phyloP scores from a whole-genome alignment of 2,329 filamentous ascomycete species.

The Ascochyta rabiei region DNA sequence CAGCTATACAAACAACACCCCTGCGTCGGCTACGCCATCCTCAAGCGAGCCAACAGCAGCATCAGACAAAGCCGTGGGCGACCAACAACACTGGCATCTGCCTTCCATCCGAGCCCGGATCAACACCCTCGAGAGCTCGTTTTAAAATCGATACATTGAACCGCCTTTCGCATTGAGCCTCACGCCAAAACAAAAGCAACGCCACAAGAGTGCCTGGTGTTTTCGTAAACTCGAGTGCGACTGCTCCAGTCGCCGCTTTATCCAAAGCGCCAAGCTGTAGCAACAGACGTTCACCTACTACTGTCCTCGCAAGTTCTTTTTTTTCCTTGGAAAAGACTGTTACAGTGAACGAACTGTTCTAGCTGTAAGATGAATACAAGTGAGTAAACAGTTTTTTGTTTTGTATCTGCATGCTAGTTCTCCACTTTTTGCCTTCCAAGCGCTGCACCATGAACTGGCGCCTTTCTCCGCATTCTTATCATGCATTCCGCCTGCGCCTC shows the following conservation, averaged over 20 bases:
- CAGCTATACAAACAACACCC: slow-evolving; percentile 46
- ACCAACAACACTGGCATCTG: slow-evolving; percentile 19
- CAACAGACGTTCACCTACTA: slow-evolving; percentile 1
- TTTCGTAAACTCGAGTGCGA: slow-evolving; percentile 33
- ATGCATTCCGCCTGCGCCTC: slow-evolving; percentile 39
- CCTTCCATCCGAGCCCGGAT: slow-evolving; percentile 21
- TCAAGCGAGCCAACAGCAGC: slow-evolving; percentile 48
- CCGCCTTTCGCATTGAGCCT: slow-evolving; percentile 15
- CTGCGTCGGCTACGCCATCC: slow-evolving; percentile 47
- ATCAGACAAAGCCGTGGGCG: slow-evolving; percentile 28
- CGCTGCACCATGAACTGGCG: slow-evolving; percentile 41
- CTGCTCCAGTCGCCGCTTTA: slow-evolving; percentile 33
- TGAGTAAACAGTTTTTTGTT: slow-evolving; percentile 36
- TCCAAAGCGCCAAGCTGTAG: slow-evolving; percentile 35
- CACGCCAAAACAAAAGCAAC: slow-evolving; percentile 20
- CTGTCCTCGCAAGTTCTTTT: neutral
- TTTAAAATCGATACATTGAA: slow-evolving; percentile 15
- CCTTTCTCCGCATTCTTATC: slow-evolving; percentile 48
- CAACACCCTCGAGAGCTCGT: slow-evolving; percentile 20
- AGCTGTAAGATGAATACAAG: slow-evolving; percentile 46
- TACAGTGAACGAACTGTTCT: neutral
- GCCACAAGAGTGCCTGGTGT: slow-evolving; percentile 20
- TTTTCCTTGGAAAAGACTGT: neutral
- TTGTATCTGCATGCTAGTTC: slow-evolving; percentile 33
- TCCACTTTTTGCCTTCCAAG: slow-evolving; percentile 29